A percentile compares a stretch with the other conserved stretches of the same genome.
Conservation (phyloP, 1,139 yeast genomes). For the Debaryomycetaceae sp. region DNA sequence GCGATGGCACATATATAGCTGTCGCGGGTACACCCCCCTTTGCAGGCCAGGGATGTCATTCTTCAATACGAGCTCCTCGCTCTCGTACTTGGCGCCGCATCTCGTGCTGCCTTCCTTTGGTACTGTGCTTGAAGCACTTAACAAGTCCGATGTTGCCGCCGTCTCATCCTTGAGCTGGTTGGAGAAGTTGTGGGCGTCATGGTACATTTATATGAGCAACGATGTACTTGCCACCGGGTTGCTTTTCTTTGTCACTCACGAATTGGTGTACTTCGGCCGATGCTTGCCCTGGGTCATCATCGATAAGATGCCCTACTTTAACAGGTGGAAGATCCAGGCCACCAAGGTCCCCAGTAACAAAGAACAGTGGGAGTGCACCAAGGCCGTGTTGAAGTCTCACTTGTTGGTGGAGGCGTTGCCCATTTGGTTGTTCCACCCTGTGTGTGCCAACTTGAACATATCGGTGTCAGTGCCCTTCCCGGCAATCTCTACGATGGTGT, state of each 20-base stretch:
- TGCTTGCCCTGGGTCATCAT: slow-evolving; percentile 45
- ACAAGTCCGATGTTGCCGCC: slow-evolving; percentile 2
- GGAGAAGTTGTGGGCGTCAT: slow-evolving; percentile 42
- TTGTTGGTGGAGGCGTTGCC: slow-evolving; percentile 45
- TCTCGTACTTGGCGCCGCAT: slow-evolving; percentile 6
- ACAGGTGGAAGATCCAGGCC: slow-evolving; percentile 40
- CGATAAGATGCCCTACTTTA: slow-evolving; percentile 39
- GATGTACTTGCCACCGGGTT: slow-evolving; percentile 46
- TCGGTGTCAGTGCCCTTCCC: slow-evolving; percentile 40
- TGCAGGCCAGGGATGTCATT: neutral
- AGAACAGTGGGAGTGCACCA: slow-evolving; percentile 48
- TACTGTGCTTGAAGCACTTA: slow-evolving; percentile 5
- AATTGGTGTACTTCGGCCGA: slow-evolving; percentile 41
- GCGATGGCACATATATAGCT: slow-evolving; percentile 1
- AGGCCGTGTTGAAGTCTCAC: slow-evolving; percentile 40
- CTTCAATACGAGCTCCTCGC: slow-evolving; percentile 7
- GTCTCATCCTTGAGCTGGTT: slow-evolving; percentile 18
- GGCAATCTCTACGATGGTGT: slow-evolving; percentile 19
- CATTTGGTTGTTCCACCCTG: slow-evolving; percentile 47
- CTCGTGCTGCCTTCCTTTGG: slow-evolving; percentile 1
- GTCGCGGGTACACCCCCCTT: too few relatives aligned
- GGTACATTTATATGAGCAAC: slow-evolving; percentile 38
- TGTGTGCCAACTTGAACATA: slow-evolving; percentile 37
- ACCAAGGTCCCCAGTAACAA: slow-evolving; percentile 35
- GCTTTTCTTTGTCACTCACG: slow-evolving; percentile 39